Conservation (phyloP, 495 filamentous ascomycete genomes). For the Penicillium paxilli region DNA sequence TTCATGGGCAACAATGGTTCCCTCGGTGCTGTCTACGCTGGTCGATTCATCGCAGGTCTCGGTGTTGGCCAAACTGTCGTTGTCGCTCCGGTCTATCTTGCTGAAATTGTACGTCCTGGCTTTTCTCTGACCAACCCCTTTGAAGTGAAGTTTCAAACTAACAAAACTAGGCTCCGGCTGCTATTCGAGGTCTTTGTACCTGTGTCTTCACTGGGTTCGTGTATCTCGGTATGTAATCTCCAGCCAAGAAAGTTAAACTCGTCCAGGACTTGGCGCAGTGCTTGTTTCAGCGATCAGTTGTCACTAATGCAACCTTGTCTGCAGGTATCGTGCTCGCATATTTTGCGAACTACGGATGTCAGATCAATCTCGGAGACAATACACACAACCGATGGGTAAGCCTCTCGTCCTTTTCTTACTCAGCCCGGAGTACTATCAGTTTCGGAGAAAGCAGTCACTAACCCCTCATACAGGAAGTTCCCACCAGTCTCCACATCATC, state of each 20-base stretch:
- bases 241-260: neutral
- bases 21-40: constrained; percentile 64
- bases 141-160: neutral
- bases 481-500: constrained; percentile 69
- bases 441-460: neutral
- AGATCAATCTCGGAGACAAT: constrained; percentile 56
- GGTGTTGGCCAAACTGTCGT: constrained; percentile 69
- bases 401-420: constrained; percentile 8
- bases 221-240: constrained; percentile 32
- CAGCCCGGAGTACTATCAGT: constrained; percentile 2
- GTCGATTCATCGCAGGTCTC: constrained; percentile 66
- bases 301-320: neutral
- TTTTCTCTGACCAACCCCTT: neutral
- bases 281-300: neutral
- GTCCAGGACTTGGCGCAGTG: neutral
- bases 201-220: constrained; percentile 64
- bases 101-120: constrained; percentile 42
- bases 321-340: constrained; percentile 48
- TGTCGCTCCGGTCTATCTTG: constrained; percentile 56
- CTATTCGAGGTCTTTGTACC: constrained; percentile 66
- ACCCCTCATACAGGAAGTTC: constrained; percentile 50
- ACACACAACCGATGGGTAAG: constrained; percentile 60
- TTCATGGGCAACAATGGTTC: constrained; percentile 63
- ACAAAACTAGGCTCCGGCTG: constrained; percentile 46
- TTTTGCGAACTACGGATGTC: constrained; percentile 54